These are phyloP conservation scores for Melaleuca alternifolia DNA, from an alignment of 345 rosid species.

Conservation along the genomic window DNA sequence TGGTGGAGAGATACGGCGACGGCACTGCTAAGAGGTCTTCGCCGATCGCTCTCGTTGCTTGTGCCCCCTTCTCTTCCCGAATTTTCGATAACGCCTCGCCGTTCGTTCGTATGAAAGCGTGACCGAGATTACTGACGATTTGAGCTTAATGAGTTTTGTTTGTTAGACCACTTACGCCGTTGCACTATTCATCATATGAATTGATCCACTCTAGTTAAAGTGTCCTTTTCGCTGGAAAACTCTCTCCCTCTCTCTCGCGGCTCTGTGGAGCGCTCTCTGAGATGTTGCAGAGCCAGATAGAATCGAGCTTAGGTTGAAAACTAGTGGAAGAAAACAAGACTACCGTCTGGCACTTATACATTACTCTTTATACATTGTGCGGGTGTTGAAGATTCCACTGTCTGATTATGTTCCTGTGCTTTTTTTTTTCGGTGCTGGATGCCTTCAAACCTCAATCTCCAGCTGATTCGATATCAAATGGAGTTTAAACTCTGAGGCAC, in stretches of 20 bases:
- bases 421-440: background rate
- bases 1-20: constrained; percentile 77
- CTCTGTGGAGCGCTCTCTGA: background rate
- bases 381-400: background rate
- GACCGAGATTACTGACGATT: too few species aligned
- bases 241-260: too few species aligned
- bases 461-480: background rate
- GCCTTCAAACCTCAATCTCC: background rate
- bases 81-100: background rate
- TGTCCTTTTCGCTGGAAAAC: too few species aligned
- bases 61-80: background rate
- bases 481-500: background rate
- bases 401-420: background rate
- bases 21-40: constrained; percentile 63
- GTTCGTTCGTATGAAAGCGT: background rate
- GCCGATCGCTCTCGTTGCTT: background rate
- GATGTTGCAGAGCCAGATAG: background rate
- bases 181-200: background rate
- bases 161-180: background rate
- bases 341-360: background rate
- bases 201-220: background rate
- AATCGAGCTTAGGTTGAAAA: background rate
- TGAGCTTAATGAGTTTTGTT: background rate
- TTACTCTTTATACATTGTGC: background rate
- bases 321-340: background rate